Evolutionary conservation across 352 stramenopile species (phyloP), one percentile per base, ranked within the genome.

Genomic region (Globisporangium cederbergense): DNA sequence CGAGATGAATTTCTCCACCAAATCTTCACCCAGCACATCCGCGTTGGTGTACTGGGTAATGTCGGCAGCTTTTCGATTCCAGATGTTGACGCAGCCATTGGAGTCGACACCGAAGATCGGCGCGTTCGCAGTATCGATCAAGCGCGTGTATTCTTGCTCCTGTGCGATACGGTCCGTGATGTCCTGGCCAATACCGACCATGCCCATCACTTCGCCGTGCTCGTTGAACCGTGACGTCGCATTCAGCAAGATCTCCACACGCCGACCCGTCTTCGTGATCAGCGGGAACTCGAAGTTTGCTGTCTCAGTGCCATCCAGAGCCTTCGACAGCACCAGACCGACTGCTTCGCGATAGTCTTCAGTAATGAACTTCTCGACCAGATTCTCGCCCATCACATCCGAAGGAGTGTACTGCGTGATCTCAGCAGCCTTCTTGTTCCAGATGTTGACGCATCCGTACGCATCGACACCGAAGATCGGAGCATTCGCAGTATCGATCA

Each of bases 241-340:
- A 49, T 94, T 94, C 4, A 94, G 70, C 40, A 94, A 32, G 22
- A 94, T 94, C 43, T 89, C 75, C 20, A 92, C 83, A 11, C 71
- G 68, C 1, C 77, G 79, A 11, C 80, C 80, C 6, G 77, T 70
- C 5, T 73, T 70, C 0, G 86, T 95, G 54, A 95, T 92, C 14
- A 96, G 60, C 49, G 87, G 78, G 70, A 95, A 95, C 64, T 97
- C 91, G 64, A 98, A 98, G 72, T 95, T 95, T 3, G 86, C 86
- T 0, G 86, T 91, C 64, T 95, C 74, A 13, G 78, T 78, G 16
- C 86, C 86, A 45, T 77, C 74, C 14, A 95, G 67, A 3, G 84
- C 86, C 58, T 91, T 84, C 2, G 82, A 85, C 51, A 94, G 69
- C 13, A 94, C 85, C 22, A 25, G 22, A 25, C 22, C 22, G 22